phyloP scores from a whole-genome alignment of 148 eudicot genomes.

The Polygonum aviculare region DNA sequence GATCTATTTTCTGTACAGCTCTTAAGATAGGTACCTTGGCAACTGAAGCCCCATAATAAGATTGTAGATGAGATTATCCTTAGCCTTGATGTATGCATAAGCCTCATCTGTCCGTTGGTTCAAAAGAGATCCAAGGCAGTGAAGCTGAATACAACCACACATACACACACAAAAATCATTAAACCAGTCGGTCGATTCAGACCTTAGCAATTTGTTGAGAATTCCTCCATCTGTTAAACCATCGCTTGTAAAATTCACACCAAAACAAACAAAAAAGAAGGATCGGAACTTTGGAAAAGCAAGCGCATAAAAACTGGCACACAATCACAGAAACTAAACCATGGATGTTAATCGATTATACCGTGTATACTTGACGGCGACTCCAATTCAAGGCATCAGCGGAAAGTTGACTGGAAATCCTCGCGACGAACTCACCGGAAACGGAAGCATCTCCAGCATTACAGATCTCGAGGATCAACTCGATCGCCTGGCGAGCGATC shows the following conservation, averaged over 20 bases:
- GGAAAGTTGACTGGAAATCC: constrained; percentile 39
- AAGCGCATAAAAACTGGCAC: not conserved
- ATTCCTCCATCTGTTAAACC: not conserved
- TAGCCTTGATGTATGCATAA: constrained; percentile 43
- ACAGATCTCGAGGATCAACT: constrained; percentile 33
- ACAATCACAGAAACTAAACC: not conserved
- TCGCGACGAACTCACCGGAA: constrained; percentile 43
- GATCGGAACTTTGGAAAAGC: not conserved
- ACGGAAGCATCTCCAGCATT: constrained; percentile 28
- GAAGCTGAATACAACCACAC: constrained; percentile 47
- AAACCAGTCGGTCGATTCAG: not conserved
- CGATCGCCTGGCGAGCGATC: constrained; percentile 45
- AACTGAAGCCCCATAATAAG: constrained; percentile 78
- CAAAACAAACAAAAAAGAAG: not conserved
- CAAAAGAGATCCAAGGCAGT: constrained; percentile 87
- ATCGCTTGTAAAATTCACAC: not conserved
- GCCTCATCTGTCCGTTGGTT: constrained; percentile 39
- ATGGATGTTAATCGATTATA: constrained; percentile 6
- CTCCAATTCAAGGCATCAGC: constrained; percentile 49
- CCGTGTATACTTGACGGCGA: constrained; percentile 65
- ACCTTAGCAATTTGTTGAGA: not conserved
- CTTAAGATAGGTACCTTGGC: constrained; percentile 47
- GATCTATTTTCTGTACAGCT: not conserved
- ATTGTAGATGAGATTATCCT: constrained; percentile 58
- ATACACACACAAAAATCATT: not conserved